A percentile compares a stretch with the other conserved stretches of the same genome.
Conservation (phyloP, 2,329 filamentous ascomycete genomes). For the Trichoderma lentiforme region DNA sequence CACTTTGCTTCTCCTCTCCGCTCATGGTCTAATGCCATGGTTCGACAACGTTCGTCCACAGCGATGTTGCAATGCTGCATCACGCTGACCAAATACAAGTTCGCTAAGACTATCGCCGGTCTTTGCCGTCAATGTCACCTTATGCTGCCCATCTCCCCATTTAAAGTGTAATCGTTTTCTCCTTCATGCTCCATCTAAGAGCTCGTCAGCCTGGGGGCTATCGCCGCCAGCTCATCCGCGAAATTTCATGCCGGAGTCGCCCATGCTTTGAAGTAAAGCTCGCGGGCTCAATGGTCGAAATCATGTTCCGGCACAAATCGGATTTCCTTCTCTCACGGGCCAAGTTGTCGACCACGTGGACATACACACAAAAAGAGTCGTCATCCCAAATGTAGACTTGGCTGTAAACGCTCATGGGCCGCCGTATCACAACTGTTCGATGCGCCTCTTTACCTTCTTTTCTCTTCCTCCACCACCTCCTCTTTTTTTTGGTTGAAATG, state of each 20-base stretch:
- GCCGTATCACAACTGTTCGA: slow-evolving; percentile 21
- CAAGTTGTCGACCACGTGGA: neutral
- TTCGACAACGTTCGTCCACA: neutral
- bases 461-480: neutral
- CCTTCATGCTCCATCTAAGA: neutral
- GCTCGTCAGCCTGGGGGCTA: neutral
- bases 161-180: neutral
- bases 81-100: neutral
- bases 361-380: neutral
- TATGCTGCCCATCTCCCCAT: neutral
- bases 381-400: slow-evolving; percentile 11
- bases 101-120: neutral
- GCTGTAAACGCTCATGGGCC: slow-evolving; percentile 18
- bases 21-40: neutral
- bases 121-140: neutral
- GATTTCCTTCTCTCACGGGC: neutral
- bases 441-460: neutral
- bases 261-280: neutral
- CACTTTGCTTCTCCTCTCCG: neutral
- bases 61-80: neutral
- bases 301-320: neutral
- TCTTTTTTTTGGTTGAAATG: neutral
- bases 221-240: neutral
- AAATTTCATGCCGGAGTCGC: neutral
- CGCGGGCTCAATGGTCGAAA: neutral